Base-by-base conservation (phyloP, 495 filamentous ascomycete species). In the Chlorociboria aeruginascens region DNA sequence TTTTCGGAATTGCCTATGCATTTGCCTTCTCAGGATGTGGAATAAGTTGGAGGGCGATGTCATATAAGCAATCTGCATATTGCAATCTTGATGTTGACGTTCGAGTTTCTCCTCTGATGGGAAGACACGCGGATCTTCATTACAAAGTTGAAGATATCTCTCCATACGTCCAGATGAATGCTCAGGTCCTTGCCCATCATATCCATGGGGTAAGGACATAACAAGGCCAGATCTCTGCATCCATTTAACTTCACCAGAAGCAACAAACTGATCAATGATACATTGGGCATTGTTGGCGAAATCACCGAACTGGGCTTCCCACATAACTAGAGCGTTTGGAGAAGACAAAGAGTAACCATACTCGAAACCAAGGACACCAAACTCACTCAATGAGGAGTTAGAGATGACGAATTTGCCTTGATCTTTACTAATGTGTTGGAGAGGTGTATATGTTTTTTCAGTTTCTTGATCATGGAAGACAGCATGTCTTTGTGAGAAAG, bases 271-370 rank as follows among this genome's bases (percentile, higher is more conserved):
- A 66, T 98, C 92, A 61, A 96, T 89, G 69, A 98, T 93, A 65
- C 89, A 95, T 66, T 98, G 92, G 38, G 89, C 87, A 66, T 95
- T 97, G 77, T 98, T 98, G 72, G 89, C 92, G 55, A 98, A 98
- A 67, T 98, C 92, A 71, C 92, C 92, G 64, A 98, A 98, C 69
- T 98, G 92, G 31, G 92, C 92, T 67, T 98, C 92, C 92, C 92
- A 98, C 77, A 98, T 89, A 51, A 97, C 88, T 29, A 98, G 77
- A 35, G 90, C 92, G 63, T 95, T 90, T 34, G 92, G 92, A 38
- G 93, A 96, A 46, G 87, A 93, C 40, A 98, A 68, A 8, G 93
- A 97, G 71, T 98, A 98, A 58, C 92, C 92, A 60, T 98, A 98
- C 66, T 98, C 92, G 63, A 98, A 98, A 49, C 92, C 92, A 55